These are phyloP conservation scores for Sporobolomyces roseus DNA, from an alignment of 768 basidiomycete species.

Conservation along the genomic window DNA sequence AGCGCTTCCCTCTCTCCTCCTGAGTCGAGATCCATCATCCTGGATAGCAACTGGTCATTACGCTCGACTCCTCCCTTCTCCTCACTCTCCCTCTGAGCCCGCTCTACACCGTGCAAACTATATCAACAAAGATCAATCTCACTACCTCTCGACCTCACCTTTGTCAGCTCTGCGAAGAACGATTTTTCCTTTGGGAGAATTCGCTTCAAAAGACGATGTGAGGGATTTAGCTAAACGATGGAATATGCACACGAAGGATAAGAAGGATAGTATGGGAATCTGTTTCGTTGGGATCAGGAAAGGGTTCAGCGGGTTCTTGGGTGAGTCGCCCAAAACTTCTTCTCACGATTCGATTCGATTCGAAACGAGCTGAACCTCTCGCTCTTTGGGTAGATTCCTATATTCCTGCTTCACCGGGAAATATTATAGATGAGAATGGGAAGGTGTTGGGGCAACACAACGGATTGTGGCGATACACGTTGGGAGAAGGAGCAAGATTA, in stretches of 20 bases:
- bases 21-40: constrained; percentile 49
- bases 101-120: constrained; percentile 56
- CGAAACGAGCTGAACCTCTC: neutral
- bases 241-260: constrained; percentile 65
- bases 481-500: constrained; percentile 74
- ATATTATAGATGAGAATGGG: constrained; percentile 63
- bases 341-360: too few relatives aligned
- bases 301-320: constrained; percentile 67
- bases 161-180: constrained; percentile 48
- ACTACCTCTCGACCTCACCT: constrained; percentile 62
- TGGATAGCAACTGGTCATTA: constrained; percentile 93
- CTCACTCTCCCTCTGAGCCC: constrained; percentile 43
- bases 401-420: constrained; percentile 64
- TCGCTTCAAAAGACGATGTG: constrained; percentile 64
- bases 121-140: constrained; percentile 78
- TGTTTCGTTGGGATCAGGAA: constrained; percentile 86
- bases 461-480: constrained; percentile 79
- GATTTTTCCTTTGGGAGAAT: constrained; percentile 68
- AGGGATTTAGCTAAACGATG: constrained; percentile 64
- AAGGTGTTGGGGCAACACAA: constrained; percentile 60
- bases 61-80: constrained; percentile 62
- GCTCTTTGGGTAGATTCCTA: constrained; percentile 65
- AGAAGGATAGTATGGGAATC: constrained; percentile 86
- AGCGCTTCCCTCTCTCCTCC: constrained; percentile 62
- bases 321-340: constrained; percentile 53